These are phyloP conservation scores for Calonectria honghensis DNA, from an alignment of 2,329 filamentous ascomycete species.

Conservation along the genomic window DNA sequence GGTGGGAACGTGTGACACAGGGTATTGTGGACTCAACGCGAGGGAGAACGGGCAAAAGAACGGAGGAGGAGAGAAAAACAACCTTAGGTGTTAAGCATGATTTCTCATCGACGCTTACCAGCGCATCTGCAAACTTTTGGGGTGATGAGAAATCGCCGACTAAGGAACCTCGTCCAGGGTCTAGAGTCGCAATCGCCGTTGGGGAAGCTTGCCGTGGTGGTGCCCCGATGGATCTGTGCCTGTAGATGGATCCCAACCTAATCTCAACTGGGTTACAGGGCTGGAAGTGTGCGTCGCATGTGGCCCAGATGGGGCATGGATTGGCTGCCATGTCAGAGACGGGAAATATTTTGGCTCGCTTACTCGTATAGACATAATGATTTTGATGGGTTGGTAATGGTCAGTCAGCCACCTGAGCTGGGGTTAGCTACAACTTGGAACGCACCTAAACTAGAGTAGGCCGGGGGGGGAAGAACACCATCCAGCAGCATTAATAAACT, in stretches of 20 bases:
- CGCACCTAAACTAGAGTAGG: slow-evolving; percentile 18
- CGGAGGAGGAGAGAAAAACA: slow-evolving; percentile 4
- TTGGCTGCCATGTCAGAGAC: slow-evolving; percentile 26
- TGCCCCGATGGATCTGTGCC: slow-evolving; percentile 16
- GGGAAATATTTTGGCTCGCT: slow-evolving; percentile 30
- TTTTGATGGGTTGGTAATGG: slow-evolving; percentile 48
- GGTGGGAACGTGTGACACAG: slow-evolving; percentile 16
- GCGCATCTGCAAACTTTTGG: slow-evolving; percentile 1
- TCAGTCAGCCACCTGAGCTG: slow-evolving; percentile 44
- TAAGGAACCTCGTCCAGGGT: background rate
- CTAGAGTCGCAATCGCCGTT: slow-evolving; percentile 20
- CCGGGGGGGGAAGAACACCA: slow-evolving; percentile 17
- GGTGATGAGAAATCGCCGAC: slow-evolving; percentile 21
- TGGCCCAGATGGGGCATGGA: slow-evolving; percentile 22
- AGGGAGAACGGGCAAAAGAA: background rate
- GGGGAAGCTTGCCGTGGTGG: slow-evolving; percentile 14
- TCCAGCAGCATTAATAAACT: slow-evolving; percentile 23
- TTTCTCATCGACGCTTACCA: slow-evolving; percentile 35
- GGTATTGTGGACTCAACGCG: background rate
- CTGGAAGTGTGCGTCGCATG: slow-evolving; percentile 26
- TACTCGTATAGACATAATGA: slow-evolving; percentile 36
- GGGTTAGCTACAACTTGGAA: slow-evolving; percentile 39
- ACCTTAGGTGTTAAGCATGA: slow-evolving; percentile 39
- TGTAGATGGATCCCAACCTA: slow-evolving; percentile 29
- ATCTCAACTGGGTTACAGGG: slow-evolving; percentile 34